These are phyloP conservation scores for Xylaria scruposa DNA, from an alignment of 495 filamentous ascomycete species.

Conservation along the genomic window DNA sequence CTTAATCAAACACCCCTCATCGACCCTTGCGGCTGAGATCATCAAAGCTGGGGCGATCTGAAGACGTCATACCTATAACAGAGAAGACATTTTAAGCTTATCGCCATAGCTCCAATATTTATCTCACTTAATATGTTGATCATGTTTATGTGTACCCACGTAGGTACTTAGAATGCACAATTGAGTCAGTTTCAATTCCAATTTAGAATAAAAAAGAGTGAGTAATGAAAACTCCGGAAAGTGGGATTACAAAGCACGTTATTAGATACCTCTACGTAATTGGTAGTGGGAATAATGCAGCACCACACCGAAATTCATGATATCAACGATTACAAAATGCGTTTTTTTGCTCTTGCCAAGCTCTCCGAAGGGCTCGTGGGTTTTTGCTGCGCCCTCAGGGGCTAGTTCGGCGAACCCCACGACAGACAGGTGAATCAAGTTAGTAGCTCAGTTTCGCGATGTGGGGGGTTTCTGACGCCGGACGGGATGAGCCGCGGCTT, in stretches of 20 bases:
- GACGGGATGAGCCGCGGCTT: constrained; percentile 18
- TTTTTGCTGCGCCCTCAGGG: neutral
- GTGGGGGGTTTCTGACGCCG: constrained; percentile 1
- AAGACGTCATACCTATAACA: constrained; percentile 17
- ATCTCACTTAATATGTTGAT: constrained; percentile 5
- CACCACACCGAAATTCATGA: neutral
- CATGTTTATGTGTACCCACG: neutral
- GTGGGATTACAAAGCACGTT: constrained; percentile 24
- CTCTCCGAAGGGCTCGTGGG: neutral
- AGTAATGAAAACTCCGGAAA: neutral
- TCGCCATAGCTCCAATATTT: neutral
- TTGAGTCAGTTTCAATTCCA: neutral
- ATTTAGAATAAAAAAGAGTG: neutral
- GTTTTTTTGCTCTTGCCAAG: constrained; percentile 20
- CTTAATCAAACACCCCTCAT: constrained; percentile 16
- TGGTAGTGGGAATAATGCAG: neutral
- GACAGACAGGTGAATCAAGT: neutral
- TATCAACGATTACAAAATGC: neutral
- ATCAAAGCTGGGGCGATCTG: neutral
- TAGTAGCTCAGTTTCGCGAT: neutral
- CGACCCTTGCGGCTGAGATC: constrained; percentile 19
- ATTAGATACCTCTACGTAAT: constrained; percentile 10
- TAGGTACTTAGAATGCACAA: neutral
- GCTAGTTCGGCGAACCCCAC: neutral
- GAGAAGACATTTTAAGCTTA: constrained; percentile 13